Conservation (phyloP, 805 yeast genomes). For the Lipomyces kockii region DNA sequence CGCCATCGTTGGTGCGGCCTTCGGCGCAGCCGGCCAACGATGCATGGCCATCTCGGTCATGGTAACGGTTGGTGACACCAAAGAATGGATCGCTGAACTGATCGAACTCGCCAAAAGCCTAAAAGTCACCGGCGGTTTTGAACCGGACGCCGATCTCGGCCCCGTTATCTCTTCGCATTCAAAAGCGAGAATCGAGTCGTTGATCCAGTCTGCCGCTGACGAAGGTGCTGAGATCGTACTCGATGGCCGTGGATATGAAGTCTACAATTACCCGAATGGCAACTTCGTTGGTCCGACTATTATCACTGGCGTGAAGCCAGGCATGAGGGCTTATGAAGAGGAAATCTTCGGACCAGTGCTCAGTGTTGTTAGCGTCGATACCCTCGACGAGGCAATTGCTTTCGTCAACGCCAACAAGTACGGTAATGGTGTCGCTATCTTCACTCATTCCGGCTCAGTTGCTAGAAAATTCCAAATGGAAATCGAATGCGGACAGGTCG, state of each 20-base stretch:
- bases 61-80: constrained; percentile 70
- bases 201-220: constrained; percentile 61
- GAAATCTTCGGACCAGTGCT: constrained; percentile 81
- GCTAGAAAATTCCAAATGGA: constrained; percentile 71
- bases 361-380: constrained; percentile 62
- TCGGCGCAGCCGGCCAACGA: constrained; percentile 85
- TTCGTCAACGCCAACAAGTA: constrained; percentile 64
- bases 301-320: constrained; percentile 63
- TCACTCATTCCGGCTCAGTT: constrained; percentile 70
- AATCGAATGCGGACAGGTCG: constrained; percentile 76
- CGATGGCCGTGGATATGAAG: constrained; percentile 62
- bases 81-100: constrained; percentile 66
- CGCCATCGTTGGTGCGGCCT: constrained; percentile 74
- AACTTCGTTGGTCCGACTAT: constrained; percentile 77
- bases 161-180: constrained; percentile 71
- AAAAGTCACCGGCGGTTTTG: constrained; percentile 69
- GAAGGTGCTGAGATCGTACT: constrained; percentile 67
- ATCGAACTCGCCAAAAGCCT: constrained; percentile 61
- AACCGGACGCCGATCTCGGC: constrained; percentile 64
- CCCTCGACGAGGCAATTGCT: constrained; percentile 70
- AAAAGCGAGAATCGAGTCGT: constrained; percentile 57
- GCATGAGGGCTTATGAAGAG: constrained; percentile 72
- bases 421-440: constrained; percentile 74
- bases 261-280: constrained; percentile 60
- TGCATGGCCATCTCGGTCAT: constrained; percentile 79